Conservation (phyloP, 805 yeast species). For the Schizosaccharomyces lindneri region DNA sequence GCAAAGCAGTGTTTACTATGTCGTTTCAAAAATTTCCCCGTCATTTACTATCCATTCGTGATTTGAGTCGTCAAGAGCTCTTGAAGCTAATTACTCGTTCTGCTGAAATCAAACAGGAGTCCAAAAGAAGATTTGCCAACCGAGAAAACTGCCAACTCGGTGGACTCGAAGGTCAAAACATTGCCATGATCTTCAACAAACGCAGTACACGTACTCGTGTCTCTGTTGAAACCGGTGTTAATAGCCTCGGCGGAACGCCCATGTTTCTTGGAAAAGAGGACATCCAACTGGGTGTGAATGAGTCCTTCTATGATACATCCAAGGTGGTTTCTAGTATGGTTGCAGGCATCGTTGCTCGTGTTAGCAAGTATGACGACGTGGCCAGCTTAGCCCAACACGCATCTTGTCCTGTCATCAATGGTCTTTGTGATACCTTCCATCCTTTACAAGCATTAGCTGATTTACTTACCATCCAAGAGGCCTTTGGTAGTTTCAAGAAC, state of each 20-base stretch:
- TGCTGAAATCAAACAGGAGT: slow-evolving; percentile 28
- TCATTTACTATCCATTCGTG: slow-evolving; percentile 64
- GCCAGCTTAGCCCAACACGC: slow-evolving; percentile 54
- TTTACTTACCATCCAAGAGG: slow-evolving; percentile 59
- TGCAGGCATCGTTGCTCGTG: slow-evolving; percentile 92
- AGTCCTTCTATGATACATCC: slow-evolving; percentile 68
- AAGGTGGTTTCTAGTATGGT: slow-evolving; percentile 86
- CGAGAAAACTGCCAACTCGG: slow-evolving; percentile 5
- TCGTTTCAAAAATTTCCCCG: slow-evolving; percentile 17
- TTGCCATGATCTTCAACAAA: slow-evolving; percentile 65
- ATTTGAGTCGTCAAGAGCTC: slow-evolving; percentile 50
- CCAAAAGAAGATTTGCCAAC: slow-evolving; percentile 21
- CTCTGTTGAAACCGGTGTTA: slow-evolving; percentile 81
- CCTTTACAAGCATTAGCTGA: slow-evolving; percentile 93
- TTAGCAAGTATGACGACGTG: slow-evolving; percentile 62
- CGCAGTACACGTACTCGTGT: slow-evolving; percentile 90
- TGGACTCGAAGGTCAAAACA: slow-evolving; percentile 35
- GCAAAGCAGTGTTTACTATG: background rate
- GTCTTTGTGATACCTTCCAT: slow-evolving; percentile 78
- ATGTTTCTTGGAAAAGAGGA: slow-evolving; percentile 93
- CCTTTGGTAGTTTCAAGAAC: slow-evolving; percentile 22
- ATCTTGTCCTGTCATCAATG: slow-evolving; percentile 73
- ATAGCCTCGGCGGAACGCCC: slow-evolving; percentile 83
- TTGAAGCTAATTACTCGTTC: slow-evolving; percentile 50
- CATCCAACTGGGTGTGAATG: slow-evolving; percentile 84